These are phyloP conservation scores for Volvariella volvacea DNA, from an alignment of 1,284 basidiomycete species.

Conservation along the genomic window DNA sequence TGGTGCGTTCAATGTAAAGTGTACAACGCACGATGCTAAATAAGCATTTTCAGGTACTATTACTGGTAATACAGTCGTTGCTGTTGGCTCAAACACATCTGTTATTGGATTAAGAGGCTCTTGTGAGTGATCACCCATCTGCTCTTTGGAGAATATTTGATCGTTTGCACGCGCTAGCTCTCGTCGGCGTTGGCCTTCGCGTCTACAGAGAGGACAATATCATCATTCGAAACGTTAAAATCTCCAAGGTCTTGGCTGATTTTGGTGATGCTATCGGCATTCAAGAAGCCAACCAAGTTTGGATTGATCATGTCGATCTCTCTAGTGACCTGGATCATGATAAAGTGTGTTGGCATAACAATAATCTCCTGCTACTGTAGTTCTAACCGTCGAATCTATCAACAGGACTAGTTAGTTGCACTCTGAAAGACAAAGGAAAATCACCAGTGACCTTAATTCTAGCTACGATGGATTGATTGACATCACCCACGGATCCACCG, in stretches of 20 bases:
- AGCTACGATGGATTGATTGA: constrained; percentile 37
- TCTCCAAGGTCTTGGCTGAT: constrained; percentile 38
- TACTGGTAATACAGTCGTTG: constrained; percentile 33
- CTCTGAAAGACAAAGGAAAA: neutral
- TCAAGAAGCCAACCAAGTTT: constrained; percentile 36
- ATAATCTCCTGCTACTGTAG: too few species aligned
- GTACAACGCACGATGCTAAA: neutral
- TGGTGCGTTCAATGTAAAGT: constrained; percentile 16
- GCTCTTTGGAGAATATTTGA: neutral
- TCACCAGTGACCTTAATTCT: neutral
- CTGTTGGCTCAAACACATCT: constrained; percentile 37
- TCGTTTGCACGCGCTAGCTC: constrained; percentile 17
- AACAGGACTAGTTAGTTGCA: constrained; percentile 27
- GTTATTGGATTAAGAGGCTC: constrained; percentile 27
- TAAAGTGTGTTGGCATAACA: too few species aligned
- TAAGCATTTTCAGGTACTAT: constrained; percentile 29
- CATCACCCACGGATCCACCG: constrained; percentile 33
- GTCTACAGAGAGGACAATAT: constrained; percentile 35
- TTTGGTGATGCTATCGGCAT: constrained; percentile 38
- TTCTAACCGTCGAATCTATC: too few species aligned
- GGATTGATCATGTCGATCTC: constrained; percentile 41
- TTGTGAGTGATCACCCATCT: constrained; percentile 13
- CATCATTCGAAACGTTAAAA: constrained; percentile 43
- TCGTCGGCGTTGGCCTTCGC: constrained; percentile 32
- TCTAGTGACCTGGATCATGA: constrained; percentile 37